Evolutionary conservation across 1,139 yeast genomes (phyloP), one percentile per base, ranked within the genome.

Genomic region (Suhomyces taliae): DNA sequence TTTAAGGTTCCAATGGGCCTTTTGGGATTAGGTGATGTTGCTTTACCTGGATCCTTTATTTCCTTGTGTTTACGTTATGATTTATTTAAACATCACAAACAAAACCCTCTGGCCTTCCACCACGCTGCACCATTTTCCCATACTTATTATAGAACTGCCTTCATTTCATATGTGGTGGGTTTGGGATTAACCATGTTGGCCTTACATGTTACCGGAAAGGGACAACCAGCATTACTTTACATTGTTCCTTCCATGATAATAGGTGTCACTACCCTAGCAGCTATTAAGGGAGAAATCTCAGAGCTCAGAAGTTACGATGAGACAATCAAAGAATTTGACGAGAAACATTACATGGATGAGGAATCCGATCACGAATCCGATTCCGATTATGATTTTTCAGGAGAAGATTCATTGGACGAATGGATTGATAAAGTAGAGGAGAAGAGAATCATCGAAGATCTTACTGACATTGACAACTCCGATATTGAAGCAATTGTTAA

Each of bases 221-320:
- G 85, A 1, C 90, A 84, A 62, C 90, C 90, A 0, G 90, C 90
- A 0, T 65, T 85, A 49, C 62, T 85, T 26, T 85, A 83, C 57
- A 64, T 85, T 36, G 82, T 83, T 7, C 90, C 91, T 4, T 59
- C 72, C 5, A 50, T 83, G 41, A 48, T 79, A 0, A 29, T 68
- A 0, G 65, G 76, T 1, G 66, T 71, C 1, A 35, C 64, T 1
- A 36, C 56, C 0, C 55, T 66, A 4, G 78, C 80, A 0, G 37
- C 55, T 19, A 26, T 48, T 8, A 60, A 68, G 26, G 76, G 76
- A 1, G 87, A 83, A 37, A 53, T 78, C 27, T 49, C 48, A 0
- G 53, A 61, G 26, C 50, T 82, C 19, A 53, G 47, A 37, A 38
- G 36, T 8, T 48, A 37, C 26, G 52, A 48, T 9, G 41, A 62